Conservation (phyloP, 2,329 filamentous ascomycete genomes). For the Venturia aucupariae region DNA sequence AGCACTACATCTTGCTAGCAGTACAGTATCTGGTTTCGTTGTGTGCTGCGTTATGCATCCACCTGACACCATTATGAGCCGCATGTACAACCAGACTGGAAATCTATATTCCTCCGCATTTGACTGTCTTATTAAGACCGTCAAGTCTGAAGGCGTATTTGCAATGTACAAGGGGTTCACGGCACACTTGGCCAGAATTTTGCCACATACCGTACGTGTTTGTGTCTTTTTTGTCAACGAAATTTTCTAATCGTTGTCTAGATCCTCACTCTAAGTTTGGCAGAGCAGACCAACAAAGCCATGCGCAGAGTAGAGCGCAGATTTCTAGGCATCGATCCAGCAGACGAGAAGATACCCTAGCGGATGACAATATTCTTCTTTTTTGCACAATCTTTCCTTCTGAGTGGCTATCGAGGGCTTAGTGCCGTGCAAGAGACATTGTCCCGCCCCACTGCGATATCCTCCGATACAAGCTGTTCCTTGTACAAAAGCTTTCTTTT, state of each 20-base stretch:
- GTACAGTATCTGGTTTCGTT: conserved; percentile 83
- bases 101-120: conserved; percentile 92
- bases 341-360: conserved; percentile 12
- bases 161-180: conserved; percentile 98
- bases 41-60: conserved; percentile 98
- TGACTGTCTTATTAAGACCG: conserved; percentile 83
- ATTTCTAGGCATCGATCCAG: conserved; percentile 1
- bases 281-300: conserved; percentile 94
- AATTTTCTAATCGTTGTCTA: conserved; percentile 24
- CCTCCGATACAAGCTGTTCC: background rate
- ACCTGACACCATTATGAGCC: conserved; percentile 97
- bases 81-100: conserved; percentile 97
- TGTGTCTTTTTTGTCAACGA: background rate
- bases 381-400: too few relatives aligned
- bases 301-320: conserved; percentile 63
- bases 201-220: conserved; percentile 69
- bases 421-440: background rate
- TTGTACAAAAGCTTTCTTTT: background rate
- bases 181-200: conserved; percentile 84
- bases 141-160: conserved; percentile 81
- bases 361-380: background rate
- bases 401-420: background rate
- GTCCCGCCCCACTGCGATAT: background rate
- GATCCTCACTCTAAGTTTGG: conserved; percentile 84
- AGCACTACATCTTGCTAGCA: conserved; percentile 79